A percentile compares a stretch with the other conserved stretches of the same genome.
phyloP scores from a whole-genome alignment of 163 green algal species.

The Prototheca wickerhamii region DNA sequence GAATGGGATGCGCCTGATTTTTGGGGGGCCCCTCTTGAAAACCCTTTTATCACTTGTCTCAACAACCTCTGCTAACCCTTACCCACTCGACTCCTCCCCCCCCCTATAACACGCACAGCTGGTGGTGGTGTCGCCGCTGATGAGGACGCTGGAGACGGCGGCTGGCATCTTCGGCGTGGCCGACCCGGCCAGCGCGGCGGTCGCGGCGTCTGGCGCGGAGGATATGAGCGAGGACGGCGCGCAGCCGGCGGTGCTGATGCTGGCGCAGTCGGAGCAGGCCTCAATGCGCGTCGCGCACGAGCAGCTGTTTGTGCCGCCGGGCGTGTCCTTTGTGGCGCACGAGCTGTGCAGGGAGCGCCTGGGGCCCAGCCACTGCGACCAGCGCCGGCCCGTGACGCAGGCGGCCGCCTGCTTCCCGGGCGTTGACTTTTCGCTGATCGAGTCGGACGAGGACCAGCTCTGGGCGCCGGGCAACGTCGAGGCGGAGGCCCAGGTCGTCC shows the following conservation, averaged over 20 bases:
- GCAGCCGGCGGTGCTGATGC: slow-evolving; percentile 27
- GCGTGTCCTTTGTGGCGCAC: slow-evolving; percentile 31
- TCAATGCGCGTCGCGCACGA: slow-evolving; percentile 23
- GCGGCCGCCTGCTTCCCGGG: slow-evolving; percentile 34
- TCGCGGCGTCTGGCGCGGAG: neutral
- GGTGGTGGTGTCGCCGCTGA: slow-evolving; percentile 49
- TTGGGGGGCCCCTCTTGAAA: no score
- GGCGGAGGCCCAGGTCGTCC: slow-evolving; percentile 27
- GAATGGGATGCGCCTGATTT: no score
- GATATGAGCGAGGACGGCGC: neutral
- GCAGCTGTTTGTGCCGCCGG: slow-evolving; percentile 10
- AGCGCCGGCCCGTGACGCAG: slow-evolving; percentile 15
- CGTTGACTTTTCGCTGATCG: slow-evolving; percentile 43
- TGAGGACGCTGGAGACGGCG: slow-evolving; percentile 50
- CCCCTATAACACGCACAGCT: slow-evolving; percentile 28
- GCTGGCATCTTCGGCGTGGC: slow-evolving; percentile 37
- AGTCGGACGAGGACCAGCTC: slow-evolving; percentile 26
- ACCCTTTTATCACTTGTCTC: no score
- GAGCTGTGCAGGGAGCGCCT: slow-evolving; percentile 51
- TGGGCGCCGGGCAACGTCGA: slow-evolving; percentile 29
- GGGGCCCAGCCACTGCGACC: slow-evolving; percentile 40
- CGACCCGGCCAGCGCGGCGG: neutral
- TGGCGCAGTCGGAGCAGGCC: slow-evolving; percentile 11
- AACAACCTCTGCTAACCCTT: no score
- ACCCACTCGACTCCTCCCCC: neutral